A percentile compares a stretch with the other conserved stretches of the same genome.
These are phyloP conservation scores for Cryptococcus jaspeensis DNA, from an alignment of 1,284 basidiomycete genomes.

Conservation along the genomic window DNA sequence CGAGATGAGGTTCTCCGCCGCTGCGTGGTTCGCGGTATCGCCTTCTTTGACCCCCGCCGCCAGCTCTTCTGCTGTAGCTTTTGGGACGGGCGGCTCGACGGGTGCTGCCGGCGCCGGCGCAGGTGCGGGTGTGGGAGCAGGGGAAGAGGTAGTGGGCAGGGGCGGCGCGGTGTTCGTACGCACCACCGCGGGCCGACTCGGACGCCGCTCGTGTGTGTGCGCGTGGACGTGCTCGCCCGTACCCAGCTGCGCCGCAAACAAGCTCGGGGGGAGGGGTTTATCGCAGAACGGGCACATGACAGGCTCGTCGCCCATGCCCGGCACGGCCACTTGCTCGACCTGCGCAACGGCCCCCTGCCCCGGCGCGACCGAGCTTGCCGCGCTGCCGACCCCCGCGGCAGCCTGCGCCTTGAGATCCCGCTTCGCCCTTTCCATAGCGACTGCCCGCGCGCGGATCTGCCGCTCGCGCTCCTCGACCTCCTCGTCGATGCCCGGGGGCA, in stretches of 20 bases:
- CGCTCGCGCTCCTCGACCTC: neutral
- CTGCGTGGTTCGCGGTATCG: conserved; percentile 32
- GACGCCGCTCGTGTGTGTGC: neutral
- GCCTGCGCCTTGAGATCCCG: neutral
- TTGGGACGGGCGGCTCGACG: conserved; percentile 3
- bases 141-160: neutral
- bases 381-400: no score
- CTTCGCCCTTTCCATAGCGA: conserved; percentile 3
- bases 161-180: neutral
- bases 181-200: neutral
- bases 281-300: conserved; percentile 45
- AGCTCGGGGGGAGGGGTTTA: conserved; percentile 35
- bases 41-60: conserved; percentile 23
- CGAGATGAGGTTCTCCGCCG: conserved; percentile 23
- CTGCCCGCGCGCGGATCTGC: neutral
- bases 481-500: conserved; percentile 8
- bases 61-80: conserved; percentile 19
- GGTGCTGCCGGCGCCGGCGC: neutral
- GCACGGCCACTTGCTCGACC: conserved; percentile 12
- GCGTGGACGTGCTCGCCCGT: conserved; percentile 8
- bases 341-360: no score
- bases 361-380: no score
- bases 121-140: conserved; percentile 8
- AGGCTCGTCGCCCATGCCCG: conserved; percentile 37
- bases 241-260: conserved; percentile 19